Evolutionary conservation across 176 grass and related monocot genomes (phyloP), one percentile per base, ranked within the genome.

Genomic region (Oryza meyeriana): DNA sequence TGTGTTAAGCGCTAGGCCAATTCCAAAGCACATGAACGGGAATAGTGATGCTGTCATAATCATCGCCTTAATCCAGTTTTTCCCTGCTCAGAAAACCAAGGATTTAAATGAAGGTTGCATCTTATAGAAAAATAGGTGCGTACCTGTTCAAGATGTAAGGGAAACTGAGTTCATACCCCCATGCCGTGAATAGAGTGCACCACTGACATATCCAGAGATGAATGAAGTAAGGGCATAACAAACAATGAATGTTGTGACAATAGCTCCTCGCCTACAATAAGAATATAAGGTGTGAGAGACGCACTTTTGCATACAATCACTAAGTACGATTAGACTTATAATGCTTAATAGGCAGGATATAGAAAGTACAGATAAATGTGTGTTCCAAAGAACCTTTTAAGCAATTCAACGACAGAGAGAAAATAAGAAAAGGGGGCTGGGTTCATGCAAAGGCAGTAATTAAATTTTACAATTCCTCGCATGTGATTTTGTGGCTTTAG

Each of bases 151-250:
- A 77, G 20, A 90, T 66, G 72, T 63, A 16, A 32, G 18, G 45
- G 79, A 79, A 78, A 24, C 3, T 18, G 5, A 84, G 70, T 85
- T 4, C 73, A 50, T 94, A 98, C 95, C 95, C 47, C 90, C 95
- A 85, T 91, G 87, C 5, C 88, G 83, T 29, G 95, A 94, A 66
- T 94, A 98, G 41, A 98, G 86, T 12, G 87, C 31, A 14, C 88
- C 95, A 85, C 90, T 94, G 20, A 89, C 72, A 45, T 98, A 98
- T 71, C 95, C 95, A 32, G 92, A 98, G 64, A 98, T 98, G 80
- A 97, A 92, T 69, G 95, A 97, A 75, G 92, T 97, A 75, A 97
- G 92, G 72, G 92, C 92, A 89, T 98, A 98, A 74, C 95, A 98
- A 39, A 94, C 85, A 81, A 98, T 98, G 70, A 94, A 94, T 74